Conservation (phyloP, 139 green algal species). For the Micractinium conductrix region DNA sequence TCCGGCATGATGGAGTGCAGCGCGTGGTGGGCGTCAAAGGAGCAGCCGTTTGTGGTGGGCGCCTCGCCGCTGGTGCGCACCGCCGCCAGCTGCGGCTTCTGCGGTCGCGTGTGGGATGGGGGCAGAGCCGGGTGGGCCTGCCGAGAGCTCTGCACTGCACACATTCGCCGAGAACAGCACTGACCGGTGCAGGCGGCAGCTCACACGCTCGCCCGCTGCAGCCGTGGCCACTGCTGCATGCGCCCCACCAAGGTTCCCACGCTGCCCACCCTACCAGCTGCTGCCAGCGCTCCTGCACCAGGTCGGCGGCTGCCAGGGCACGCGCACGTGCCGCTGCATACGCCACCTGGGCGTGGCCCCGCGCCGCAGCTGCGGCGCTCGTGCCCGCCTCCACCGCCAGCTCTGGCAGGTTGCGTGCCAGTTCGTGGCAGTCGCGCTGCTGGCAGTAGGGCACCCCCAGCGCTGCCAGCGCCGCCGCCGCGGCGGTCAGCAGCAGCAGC, state of each 20-base stretch:
- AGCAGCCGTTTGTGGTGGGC: not conserved
- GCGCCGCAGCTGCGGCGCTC: not conserved
- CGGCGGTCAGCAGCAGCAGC: conserved; percentile 4
- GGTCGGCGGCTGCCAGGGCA: not conserved
- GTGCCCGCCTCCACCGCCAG: not conserved
- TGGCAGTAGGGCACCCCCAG: conserved; percentile 23
- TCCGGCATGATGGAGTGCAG: conserved; percentile 10
- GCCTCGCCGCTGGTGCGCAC: no score
- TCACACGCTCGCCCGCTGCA: not conserved
- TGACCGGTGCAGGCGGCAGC: not conserved
- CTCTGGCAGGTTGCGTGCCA: conserved; percentile 18
- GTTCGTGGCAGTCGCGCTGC: conserved; percentile 19
- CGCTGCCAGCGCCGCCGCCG: no score
- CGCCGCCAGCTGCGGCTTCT: no score
- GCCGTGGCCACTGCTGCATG: no score
- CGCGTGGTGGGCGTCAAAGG: not conserved
- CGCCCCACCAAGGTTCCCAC: no score
- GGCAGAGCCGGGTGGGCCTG: not conserved
- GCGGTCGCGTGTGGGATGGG: no score
- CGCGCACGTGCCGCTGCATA: not conserved
- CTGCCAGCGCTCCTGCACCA: not conserved
- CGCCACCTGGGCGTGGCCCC: not conserved
- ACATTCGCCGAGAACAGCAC: not conserved
- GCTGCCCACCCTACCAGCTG: not conserved
- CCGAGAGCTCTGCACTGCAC: not conserved